phyloP scores from a whole-genome alignment of 495 filamentous ascomycete species.

The Cudoniella acicularis region DNA sequence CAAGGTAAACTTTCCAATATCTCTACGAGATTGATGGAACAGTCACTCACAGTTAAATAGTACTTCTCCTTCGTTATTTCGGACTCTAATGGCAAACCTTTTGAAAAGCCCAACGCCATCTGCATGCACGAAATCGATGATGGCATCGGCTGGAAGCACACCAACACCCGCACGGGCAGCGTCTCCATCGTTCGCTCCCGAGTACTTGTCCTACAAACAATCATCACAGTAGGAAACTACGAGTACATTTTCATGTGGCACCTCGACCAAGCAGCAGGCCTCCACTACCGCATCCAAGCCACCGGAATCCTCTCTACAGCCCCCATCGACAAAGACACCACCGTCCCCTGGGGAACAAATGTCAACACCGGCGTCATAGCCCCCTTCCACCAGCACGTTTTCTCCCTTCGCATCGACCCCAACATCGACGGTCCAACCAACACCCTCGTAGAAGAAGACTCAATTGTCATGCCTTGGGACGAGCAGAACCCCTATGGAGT shows the following conservation, averaged over 20 bases:
- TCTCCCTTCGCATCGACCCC: conserved; percentile 65
- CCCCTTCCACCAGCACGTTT: conserved; percentile 68
- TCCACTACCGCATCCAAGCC: conserved; percentile 35
- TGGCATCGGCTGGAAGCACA: conserved; percentile 83
- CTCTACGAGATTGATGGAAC: background rate
- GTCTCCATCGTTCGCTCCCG: conserved; percentile 64
- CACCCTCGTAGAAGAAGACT: conserved; percentile 52
- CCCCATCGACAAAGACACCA: conserved; percentile 66
- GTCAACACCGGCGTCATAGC: conserved; percentile 50
- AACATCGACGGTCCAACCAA: conserved; percentile 61
- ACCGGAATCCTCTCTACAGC: conserved; percentile 66
- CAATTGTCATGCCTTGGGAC: conserved; percentile 16
- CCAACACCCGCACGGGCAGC: conserved; percentile 69
- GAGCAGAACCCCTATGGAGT: conserved; percentile 15
- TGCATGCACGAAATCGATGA: conserved; percentile 75
- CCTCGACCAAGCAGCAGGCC: conserved; percentile 76
- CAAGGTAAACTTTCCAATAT: conserved; percentile 31
- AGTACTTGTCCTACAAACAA: conserved; percentile 69
- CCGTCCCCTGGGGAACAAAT: conserved; percentile 64
- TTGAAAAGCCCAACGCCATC: conserved; percentile 67
- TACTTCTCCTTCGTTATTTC: conserved; percentile 45
- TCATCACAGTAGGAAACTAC: conserved; percentile 64
- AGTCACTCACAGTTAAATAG: conserved; percentile 1
- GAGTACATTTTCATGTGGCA: conserved; percentile 67
- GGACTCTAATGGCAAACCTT: conserved; percentile 41